Base-by-base conservation (phyloP, 2,329 filamentous ascomycete genomes). In the Dactylellina sp. region DNA sequence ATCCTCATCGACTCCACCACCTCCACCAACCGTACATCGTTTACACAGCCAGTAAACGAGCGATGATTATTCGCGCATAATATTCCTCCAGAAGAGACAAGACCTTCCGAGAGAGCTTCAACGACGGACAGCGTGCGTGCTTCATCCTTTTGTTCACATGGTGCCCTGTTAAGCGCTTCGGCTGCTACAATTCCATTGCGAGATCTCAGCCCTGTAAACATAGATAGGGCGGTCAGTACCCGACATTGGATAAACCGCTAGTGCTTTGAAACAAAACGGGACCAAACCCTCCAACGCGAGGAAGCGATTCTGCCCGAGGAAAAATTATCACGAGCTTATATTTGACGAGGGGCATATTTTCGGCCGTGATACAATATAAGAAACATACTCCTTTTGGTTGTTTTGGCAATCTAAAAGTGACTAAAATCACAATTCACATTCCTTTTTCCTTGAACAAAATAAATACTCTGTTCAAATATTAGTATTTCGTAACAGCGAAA, bases 41-140 rank as follows among this genome's bases (percentile, higher is more conserved):
- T 72, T 72, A 72, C 61, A 53, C 55, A 50, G 53, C 60, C 70
- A 66, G 55, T 74, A 66, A n/a, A 57, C 70, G 61, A 74, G n/a
- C n/a, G n/a, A 47, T 52, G 61, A 66, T 65, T 74, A 66, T 66
- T 74, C 61, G 55, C 70, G 70, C 70, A 74, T 66, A 66, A 44
- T 61, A 60, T 66, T 72, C 59, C 66, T 72, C 66, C 59, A 72
- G 24, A 59, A 68, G 32, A 22, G 28, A 28, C 40, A 42, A 64
- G 44, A 64, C 66, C 59, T 64, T 72, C 53, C 66, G 66, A 64
- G 46, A 53, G 52, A 59, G 59, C 50, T 59, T 66, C 70, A 49
- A 61, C 47, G 49, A 66, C 55, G 56, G 40, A 61, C n/a, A 60
- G 61, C 60, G 50, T 57, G 60, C 60, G 39, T 46, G 37, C 40